A percentile compares a stretch with the other conserved stretches of the same genome.
Conservation (phyloP, 1,139 yeast genomes). For the Hyphopichia wangnamkhiaoensis region DNA sequence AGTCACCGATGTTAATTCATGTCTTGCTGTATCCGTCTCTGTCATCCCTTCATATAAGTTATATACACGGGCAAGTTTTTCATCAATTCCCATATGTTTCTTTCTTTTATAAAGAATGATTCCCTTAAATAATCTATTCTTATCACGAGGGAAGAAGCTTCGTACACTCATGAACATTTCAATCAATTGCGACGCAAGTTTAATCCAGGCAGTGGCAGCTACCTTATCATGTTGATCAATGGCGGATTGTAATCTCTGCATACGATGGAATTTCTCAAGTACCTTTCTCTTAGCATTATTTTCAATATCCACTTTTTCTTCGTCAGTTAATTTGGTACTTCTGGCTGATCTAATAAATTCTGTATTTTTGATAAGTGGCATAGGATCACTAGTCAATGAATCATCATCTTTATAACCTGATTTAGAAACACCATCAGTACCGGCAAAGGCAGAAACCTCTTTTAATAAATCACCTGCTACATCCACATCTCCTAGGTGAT, state of each 20-base stretch:
- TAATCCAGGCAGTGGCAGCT: slow-evolving; percentile 80
- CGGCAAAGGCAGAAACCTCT: slow-evolving; percentile 38
- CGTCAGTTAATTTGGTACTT: slow-evolving; percentile 39
- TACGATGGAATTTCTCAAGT: slow-evolving; percentile 61
- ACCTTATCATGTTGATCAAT: slow-evolving; percentile 54
- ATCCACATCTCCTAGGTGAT: slow-evolving; percentile 65
- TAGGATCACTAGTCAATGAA: slow-evolving; percentile 6
- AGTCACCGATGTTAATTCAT: slow-evolving; percentile 43
- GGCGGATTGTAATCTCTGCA: slow-evolving; percentile 59
- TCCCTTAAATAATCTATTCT: slow-evolving; percentile 68
- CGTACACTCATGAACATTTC: slow-evolving; percentile 79
- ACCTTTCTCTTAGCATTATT: slow-evolving; percentile 61
- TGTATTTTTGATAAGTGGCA: slow-evolving; percentile 5
- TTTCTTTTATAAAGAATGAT: slow-evolving; percentile 63
- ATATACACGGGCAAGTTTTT: slow-evolving; percentile 67
- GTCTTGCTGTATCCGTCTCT: slow-evolving; percentile 35
- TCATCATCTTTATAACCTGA: slow-evolving; percentile 13
- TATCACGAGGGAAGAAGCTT: slow-evolving; percentile 76
- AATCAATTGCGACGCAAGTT: slow-evolving; percentile 77
- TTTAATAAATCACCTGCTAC: slow-evolving; percentile 59
- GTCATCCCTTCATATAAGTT: slow-evolving; percentile 65
- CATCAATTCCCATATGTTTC: slow-evolving; percentile 65
- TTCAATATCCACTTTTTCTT: slow-evolving; percentile 60
- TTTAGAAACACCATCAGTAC: slow-evolving; percentile 18
- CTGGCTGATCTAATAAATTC: not conserved